These are phyloP conservation scores for Ashbya aceris DNA, from an alignment of 1,139 yeast genomes.

Conservation along the genomic window DNA sequence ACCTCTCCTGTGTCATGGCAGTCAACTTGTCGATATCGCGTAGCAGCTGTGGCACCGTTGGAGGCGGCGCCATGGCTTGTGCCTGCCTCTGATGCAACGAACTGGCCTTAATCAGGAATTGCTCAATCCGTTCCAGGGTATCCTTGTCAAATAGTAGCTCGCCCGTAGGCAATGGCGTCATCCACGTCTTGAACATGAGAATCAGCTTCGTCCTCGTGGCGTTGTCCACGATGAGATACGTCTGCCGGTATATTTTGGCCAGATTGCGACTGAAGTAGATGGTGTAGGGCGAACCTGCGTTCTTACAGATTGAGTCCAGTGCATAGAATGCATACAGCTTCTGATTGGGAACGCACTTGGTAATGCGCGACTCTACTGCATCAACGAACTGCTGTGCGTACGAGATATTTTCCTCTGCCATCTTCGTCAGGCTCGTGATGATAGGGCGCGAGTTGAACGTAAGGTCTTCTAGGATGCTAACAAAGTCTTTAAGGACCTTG, in stretches of 20 bases:
- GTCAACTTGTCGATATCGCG: slow-evolving; percentile 36
- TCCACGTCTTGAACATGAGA: slow-evolving; percentile 84
- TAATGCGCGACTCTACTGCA: slow-evolving; percentile 58
- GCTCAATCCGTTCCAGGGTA: slow-evolving; percentile 64
- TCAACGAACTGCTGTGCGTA: slow-evolving; percentile 71
- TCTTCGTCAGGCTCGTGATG: slow-evolving; percentile 72
- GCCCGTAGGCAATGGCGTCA: slow-evolving; percentile 43
- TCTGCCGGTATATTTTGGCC: slow-evolving; percentile 49
- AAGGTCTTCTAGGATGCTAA: slow-evolving; percentile 46
- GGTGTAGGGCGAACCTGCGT: slow-evolving; percentile 82
- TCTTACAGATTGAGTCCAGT: slow-evolving; percentile 87
- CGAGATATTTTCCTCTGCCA: slow-evolving; percentile 75
- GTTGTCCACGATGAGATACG: slow-evolving; percentile 72
- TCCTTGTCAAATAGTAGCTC: slow-evolving; percentile 62
- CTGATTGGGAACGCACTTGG: slow-evolving; percentile 66
- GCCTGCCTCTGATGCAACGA: slow-evolving; percentile 31
- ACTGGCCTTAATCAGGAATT: slow-evolving; percentile 55
- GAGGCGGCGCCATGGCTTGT: slow-evolving; percentile 24
- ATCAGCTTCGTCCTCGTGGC: slow-evolving; percentile 62
- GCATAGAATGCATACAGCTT: slow-evolving; percentile 78
- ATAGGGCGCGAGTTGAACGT: slow-evolving; percentile 88
- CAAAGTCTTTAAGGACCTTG: slow-evolving; percentile 22
- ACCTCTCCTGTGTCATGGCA: slow-evolving; percentile 32
- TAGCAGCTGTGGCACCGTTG: slow-evolving; percentile 20
- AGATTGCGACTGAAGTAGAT: slow-evolving; percentile 45